phyloP scores from a whole-genome alignment of 257 asterid species.

The Leptodermis oblonga region DNA sequence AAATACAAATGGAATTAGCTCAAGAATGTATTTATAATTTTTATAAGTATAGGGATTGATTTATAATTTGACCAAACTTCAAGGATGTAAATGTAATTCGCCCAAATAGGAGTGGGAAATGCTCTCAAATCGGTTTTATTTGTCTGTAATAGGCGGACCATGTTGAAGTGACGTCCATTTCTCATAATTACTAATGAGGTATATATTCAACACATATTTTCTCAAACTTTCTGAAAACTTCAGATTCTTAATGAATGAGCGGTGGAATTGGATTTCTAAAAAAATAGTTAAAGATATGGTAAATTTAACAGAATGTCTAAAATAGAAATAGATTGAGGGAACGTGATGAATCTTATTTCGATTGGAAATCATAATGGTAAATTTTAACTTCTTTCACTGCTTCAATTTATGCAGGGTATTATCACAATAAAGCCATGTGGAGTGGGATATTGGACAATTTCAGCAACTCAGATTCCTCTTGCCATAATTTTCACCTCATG shows the following conservation, averaged over 20 bases:
- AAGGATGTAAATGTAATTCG: no score
- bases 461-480: constrained; percentile 65
- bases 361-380: no score
- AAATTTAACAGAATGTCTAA: no score
- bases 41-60: no score
- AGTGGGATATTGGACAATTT: constrained; percentile 71
- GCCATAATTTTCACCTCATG: constrained; percentile 60
- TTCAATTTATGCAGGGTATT: constrained; percentile 44
- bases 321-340: no score
- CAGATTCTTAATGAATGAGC: neutral
- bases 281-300: no score
- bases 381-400: neutral
- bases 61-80: no score
- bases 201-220: neutral
- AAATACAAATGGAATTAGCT: no score
- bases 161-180: no score
- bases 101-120: no score
- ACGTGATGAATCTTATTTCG: no score
- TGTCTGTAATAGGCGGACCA: neutral
- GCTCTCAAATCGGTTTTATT: neutral
- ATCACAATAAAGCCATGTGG: constrained; percentile 66
- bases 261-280: neutral
- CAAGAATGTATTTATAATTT: no score
- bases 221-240: neutral
- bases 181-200: neutral